These are phyloP conservation scores for Fusarium buxicola DNA, from an alignment of 2,329 filamentous ascomycete genomes.

Conservation along the genomic window DNA sequence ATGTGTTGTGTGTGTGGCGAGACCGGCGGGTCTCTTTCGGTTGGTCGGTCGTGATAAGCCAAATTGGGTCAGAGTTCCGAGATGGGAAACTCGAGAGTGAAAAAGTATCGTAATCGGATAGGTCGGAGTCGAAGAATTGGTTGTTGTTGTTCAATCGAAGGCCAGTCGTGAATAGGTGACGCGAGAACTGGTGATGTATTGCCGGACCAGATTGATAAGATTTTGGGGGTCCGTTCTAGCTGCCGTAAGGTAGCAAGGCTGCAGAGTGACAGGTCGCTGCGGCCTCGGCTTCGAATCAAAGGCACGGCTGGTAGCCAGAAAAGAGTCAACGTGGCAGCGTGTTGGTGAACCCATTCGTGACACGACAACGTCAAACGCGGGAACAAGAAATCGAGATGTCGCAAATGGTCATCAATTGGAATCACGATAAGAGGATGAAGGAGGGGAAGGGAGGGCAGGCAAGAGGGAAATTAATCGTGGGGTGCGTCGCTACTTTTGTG, in stretches of 20 bases:
- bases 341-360: constrained; percentile 26
- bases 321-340: constrained; percentile 18
- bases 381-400: constrained; percentile 11
- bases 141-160: constrained; percentile 4
- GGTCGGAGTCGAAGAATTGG: constrained; percentile 1
- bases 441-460: constrained; percentile 20
- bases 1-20: constrained; percentile 29
- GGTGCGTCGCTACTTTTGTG: constrained; percentile 47
- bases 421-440: constrained; percentile 9
- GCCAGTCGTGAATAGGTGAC: constrained; percentile 6
- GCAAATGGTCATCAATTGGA: constrained; percentile 12
- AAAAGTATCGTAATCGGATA: constrained; percentile 3
- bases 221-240: constrained; percentile 15
- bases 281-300: constrained; percentile 37
- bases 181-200: constrained; percentile 10
- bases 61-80: constrained; percentile 47
- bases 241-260: constrained; percentile 28
- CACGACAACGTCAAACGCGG: constrained; percentile 1
- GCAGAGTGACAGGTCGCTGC: constrained; percentile 21
- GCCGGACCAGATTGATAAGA: constrained; percentile 39
- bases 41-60: constrained; percentile 33
- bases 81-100: constrained; percentile 29
- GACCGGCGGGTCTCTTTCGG: constrained; percentile 36
- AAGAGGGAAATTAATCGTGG: constrained; percentile 43
- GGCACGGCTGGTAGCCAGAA: constrained; percentile 25